Base-by-base conservation (phyloP, 345 rosid species). In the Diplotaxis tenuifolia region DNA sequence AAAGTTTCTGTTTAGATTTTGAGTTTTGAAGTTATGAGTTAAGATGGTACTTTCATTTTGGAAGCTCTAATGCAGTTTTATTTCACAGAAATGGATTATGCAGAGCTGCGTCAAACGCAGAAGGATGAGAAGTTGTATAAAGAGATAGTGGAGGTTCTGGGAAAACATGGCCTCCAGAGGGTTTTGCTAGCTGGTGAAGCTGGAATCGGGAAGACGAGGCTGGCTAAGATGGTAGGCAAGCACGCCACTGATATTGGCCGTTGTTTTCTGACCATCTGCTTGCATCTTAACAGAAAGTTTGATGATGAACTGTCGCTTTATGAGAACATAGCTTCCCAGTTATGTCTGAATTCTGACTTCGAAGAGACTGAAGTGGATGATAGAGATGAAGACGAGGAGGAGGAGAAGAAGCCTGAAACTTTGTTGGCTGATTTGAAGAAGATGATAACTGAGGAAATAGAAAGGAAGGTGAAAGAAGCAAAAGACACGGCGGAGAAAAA, bases 171-270 rank as follows among this genome's bases (percentile, higher is more conserved):
- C 0, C 18, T 0, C 22, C 66, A 70, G 6, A 68, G 16, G 25
- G 66, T 83, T 29, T 21, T 75, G 32, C 45, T 85, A 6, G 23
- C 12, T 7, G 87, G 89, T 52, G 20, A 60, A 11, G 61, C 72
- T 45, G 85, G 91, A 53, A 75, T 69, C 0, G 91, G 89, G 68
- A 86, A 86, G 79, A 83, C 89, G 1, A 68, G 87, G 86, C 49
- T 82, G 61, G 85, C 89, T 6, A 73, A 66, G 52, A 22, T 19
- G 29, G 61, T 78, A 9, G 55, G 21, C 10, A 8, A 85, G 1
- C 0, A 1, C 20, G 86, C 54, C 7, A 6, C n/a, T 15, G 1
- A 0, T 0, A 0, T 5, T 0, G n/a, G 34, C 9, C 0, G 0
- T 0, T 84, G 79, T 53, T 73, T 56, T n/a, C 67, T 36, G 45